A percentile compares a stretch with the other conserved stretches of the same genome.
phyloP scores from a whole-genome alignment of 108 stramenopile species.

The Fragilaria crotonensis region DNA sequence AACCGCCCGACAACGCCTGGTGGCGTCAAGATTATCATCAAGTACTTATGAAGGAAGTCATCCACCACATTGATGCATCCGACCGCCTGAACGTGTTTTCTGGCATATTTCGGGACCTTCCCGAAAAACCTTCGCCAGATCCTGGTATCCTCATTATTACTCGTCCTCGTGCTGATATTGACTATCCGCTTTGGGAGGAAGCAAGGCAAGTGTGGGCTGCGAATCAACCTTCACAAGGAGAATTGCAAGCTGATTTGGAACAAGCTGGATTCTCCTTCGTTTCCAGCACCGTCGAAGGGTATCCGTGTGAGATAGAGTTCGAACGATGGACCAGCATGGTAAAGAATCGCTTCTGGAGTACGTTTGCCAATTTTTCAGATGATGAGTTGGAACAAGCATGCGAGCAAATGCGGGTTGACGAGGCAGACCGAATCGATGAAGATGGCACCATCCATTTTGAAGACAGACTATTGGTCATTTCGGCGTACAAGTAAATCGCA shows the following conservation, averaged over 20 bases:
- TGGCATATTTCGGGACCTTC: slow-evolving; percentile 26
- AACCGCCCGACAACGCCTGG: slow-evolving; percentile 2
- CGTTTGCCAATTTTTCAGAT: slow-evolving; percentile 56
- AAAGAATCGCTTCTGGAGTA: slow-evolving; percentile 54
- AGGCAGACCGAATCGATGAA: slow-evolving; percentile 19
- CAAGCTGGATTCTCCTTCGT: slow-evolving; percentile 36
- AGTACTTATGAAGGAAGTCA: slow-evolving; percentile 50
- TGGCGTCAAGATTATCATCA: slow-evolving; percentile 30
- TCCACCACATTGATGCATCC: slow-evolving; percentile 32
- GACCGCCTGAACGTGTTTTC: slow-evolving; percentile 41
- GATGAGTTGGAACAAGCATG: slow-evolving; percentile 45
- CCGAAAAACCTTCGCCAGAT: not conserved
- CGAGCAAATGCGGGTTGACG: slow-evolving; percentile 15
- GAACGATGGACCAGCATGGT: slow-evolving; percentile 47
- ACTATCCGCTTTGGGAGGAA: slow-evolving; percentile 62
- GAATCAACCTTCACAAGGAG: slow-evolving; percentile 39
- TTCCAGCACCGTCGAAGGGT: slow-evolving; percentile 24
- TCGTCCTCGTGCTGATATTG: slow-evolving; percentile 51
- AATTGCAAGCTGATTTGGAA: slow-evolving; percentile 27
- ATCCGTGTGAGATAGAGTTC: slow-evolving; percentile 33
- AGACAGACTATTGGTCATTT: slow-evolving; percentile 54
- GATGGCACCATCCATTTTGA: slow-evolving; percentile 51
- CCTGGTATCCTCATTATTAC: slow-evolving; percentile 49
- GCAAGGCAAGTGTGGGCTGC: slow-evolving; percentile 49
- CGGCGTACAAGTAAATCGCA: slow-evolving; percentile 21